Evolutionary conservation across 148 eudicot genomes (phyloP).

Genomic region (Tetragonia tetragonoides): DNA sequence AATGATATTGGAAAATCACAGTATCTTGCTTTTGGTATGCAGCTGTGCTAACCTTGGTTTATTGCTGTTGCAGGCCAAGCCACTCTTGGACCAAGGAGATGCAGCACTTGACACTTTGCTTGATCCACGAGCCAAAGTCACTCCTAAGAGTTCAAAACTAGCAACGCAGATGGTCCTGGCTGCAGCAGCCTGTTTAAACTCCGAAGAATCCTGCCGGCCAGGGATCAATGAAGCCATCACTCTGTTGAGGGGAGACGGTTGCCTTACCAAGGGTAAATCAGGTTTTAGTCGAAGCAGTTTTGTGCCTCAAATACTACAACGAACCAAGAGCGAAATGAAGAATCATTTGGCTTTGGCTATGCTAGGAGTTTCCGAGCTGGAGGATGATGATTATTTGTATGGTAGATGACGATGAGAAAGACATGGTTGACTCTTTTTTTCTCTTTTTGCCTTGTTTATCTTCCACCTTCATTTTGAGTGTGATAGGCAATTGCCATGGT

Average conservation of each 20-base stretch:
- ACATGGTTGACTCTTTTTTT: not conserved
- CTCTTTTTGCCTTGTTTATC: constrained; percentile 1
- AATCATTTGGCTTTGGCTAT: constrained; percentile 85
- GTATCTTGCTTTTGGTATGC: not conserved
- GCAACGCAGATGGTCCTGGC: constrained; percentile 68
- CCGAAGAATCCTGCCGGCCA: constrained; percentile 72
- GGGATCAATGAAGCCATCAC: constrained; percentile 56
- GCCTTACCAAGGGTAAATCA: constrained; percentile 39
- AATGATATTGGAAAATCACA: no score
- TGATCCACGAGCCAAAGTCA: constrained; percentile 60
- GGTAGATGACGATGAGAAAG: constrained; percentile 42
- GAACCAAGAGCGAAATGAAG: constrained; percentile 59
- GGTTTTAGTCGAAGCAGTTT: constrained; percentile 33
- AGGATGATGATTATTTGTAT: constrained; percentile 58
- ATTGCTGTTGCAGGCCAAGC: constrained; percentile 68
- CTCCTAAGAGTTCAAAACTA: constrained; percentile 47
- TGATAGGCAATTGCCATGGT: constrained; percentile 5
- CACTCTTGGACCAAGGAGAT: constrained; percentile 70
- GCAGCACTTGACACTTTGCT: constrained; percentile 39
- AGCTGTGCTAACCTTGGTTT: constrained; percentile 3
- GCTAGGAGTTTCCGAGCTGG: constrained; percentile 82
- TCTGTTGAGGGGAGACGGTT: constrained; percentile 55
- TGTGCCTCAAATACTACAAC: constrained; percentile 37
- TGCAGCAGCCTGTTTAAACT: constrained; percentile 68
- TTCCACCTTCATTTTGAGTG: constrained; percentile 1